phyloP scores from a whole-genome alignment of 2,329 filamentous ascomycete genomes.

The Grosmannia clavigera region DNA sequence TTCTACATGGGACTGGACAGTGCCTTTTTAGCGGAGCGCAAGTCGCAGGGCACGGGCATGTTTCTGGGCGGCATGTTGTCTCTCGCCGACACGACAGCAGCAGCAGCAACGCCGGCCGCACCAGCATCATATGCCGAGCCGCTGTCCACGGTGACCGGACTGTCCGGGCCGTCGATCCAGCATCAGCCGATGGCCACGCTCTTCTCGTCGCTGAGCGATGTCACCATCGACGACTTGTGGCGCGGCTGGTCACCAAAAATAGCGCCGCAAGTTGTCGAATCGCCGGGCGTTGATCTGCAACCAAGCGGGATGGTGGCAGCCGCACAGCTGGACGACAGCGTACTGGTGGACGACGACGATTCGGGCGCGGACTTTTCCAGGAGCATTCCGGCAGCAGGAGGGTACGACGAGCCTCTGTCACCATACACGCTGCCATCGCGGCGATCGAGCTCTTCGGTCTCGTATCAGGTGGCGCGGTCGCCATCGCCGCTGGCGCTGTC shows the following conservation, averaged over 20 bases:
- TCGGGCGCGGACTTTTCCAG: background rate
- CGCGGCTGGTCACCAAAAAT: background rate
- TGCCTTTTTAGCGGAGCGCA: conserved; percentile 5
- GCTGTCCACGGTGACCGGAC: background rate
- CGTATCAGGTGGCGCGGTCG: background rate
- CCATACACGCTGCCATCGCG: background rate
- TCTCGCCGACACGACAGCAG: background rate
- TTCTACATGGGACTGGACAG: conserved; percentile 17
- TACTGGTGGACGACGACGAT: background rate
- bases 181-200: background rate
- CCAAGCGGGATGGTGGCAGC: background rate
- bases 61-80: background rate
- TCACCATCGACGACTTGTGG: background rate
- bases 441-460: background rate
- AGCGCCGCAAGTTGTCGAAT: background rate
- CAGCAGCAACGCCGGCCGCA: background rate
- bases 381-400: background rate
- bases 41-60: background rate
- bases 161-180: background rate
- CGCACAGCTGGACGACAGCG: background rate
- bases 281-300: background rate
- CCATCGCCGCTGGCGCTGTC: conserved; percentile 20
- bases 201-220: background rate
- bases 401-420: background rate
- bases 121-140: background rate